Base-by-base conservation (phyloP, 352 stramenopile species). In the Globisporangium perplexum region DNA sequence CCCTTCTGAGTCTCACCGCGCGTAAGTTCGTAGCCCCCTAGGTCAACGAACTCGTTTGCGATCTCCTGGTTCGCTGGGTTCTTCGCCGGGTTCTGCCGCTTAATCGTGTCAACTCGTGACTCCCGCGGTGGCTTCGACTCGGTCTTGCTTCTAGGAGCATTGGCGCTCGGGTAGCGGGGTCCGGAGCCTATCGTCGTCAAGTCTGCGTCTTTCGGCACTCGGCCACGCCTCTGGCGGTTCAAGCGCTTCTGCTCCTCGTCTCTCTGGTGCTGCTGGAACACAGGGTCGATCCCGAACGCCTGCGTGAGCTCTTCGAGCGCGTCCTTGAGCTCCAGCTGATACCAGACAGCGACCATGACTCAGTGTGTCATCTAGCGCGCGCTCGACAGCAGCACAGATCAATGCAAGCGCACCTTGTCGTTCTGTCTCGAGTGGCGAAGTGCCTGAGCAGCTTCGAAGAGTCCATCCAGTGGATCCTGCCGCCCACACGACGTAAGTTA, bases 271-370 rank as follows among this genome's bases (percentile, higher is more conserved):
- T 88, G 70, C 55, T 80, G 66, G 68, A 67, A 88, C 47, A 59
- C 63, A n/a, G 61, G 61, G 38, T 87, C 71, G 26, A 90, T 35
- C 0, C 71, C 77, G 30, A 69, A 84, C 30, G 68, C 65, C 55
- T 87, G 74, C 54, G 69, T 63, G 18, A 90, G 56, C 39, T 88
- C 69, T 5, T 86, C 72, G 30, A 83, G 63, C 7, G 79, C 77
- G 30, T 86, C 72, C 24, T 69, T 38, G 7, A 84, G 51, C 28
- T 68, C 69, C 41, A 66, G 51, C 72, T 71, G 20, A 30, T 47
- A 7, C 15, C n/a, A 45, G 7, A n/a, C 30, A 38, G 6, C 23
- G n/a, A 35, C 6, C 12, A 17, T 28, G 3, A n/a, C 8, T 47
- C 18, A 5, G 1, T 18, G 18, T 23, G 38, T 44, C 15, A 12